Evolutionary conservation across 2,329 filamentous ascomycete genomes (phyloP).

Genomic region (Berkeleyomyces rouxiae): DNA sequence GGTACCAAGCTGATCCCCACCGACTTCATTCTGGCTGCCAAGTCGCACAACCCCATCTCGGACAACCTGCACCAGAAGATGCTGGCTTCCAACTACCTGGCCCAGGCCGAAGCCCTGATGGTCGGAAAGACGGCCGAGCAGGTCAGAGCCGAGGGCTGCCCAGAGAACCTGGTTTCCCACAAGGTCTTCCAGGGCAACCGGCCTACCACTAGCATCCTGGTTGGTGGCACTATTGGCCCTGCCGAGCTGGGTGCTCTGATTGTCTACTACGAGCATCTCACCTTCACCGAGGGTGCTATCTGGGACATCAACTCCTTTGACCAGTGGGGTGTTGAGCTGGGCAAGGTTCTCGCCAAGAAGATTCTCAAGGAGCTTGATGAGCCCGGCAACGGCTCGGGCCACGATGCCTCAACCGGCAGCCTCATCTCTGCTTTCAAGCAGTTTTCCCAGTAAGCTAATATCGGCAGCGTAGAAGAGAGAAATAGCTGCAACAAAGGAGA

Average conservation of each 20-base stretch:
- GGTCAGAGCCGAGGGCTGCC: constrained; percentile 57
- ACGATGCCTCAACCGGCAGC: constrained; percentile 78
- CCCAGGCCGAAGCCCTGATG: constrained; percentile 79
- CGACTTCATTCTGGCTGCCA: constrained; percentile 91
- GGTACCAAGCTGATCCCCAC: constrained; percentile 97
- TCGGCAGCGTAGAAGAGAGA: neutral
- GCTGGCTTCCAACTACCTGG: constrained; percentile 84
- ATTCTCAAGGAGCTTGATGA: constrained; percentile 73
- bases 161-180: constrained; percentile 73
- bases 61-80: constrained; percentile 92
- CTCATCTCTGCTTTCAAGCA: constrained; percentile 89
- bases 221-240: constrained; percentile 81
- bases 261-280: constrained; percentile 97
- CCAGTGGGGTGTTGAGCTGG: constrained; percentile 98
- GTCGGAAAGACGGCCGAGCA: constrained; percentile 73
- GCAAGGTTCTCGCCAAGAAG: constrained; percentile 91
- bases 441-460: constrained; percentile 32
- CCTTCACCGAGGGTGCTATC: constrained; percentile 90
- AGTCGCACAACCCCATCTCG: constrained; percentile 92
- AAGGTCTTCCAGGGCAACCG: constrained; percentile 98
- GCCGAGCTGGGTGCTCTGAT: constrained; percentile 87
- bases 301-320: constrained; percentile 99
- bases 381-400: constrained; percentile 49
- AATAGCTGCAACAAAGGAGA: neutral
- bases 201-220: constrained; percentile 84